Base-by-base conservation (phyloP, 177 flowering plant genomes). In the Vitis hybrid region DNA sequence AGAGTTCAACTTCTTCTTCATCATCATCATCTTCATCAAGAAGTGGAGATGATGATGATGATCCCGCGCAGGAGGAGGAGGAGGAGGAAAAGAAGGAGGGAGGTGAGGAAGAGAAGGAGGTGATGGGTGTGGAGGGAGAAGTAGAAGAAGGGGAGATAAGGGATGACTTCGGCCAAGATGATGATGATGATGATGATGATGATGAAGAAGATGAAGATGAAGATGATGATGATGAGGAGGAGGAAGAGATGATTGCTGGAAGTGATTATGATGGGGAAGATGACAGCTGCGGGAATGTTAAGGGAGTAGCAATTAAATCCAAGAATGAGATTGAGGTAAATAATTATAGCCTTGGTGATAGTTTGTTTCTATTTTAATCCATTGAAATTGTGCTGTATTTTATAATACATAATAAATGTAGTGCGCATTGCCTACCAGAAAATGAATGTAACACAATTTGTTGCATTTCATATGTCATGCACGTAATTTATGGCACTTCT, bases 261-360 rank as follows among this genome's bases (percentile, higher is more conserved):
- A 40, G 45, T 17, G 77, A 61, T 62, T 90, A 83, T 18, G 79
- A 72, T 6, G 93, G 83, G 50, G 84, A 74, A 2, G 85, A 65
- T 2, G 82, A 71, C 21, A 78, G 62, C 15, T 75, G 3, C 15
- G 75, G 26, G 3, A 72, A 14, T 52, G 66, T 49, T 58, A 26
- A 2, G 8, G 68, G 26, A 54, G 89, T 84, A 18, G 94, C 93
- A 19, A 79, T 93, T 57, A 82, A 62, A 71, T 89, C 97, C 21
- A 90, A 82, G 81, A 91, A 91, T 69, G 98, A 91, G 82, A 68
- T 88, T 69, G 67, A 80, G 90, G 98, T 94, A 87, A 71, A 10
- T 55, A 15, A 48, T 49, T 57, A 2, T 52, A 32, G 65, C 32
- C 14, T 60, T 54, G 1, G 45, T 74, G 23, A 12, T 54, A 62